Conservation (phyloP, 345 rosid genomes). For the Excoecaria cochinchinensis region DNA sequence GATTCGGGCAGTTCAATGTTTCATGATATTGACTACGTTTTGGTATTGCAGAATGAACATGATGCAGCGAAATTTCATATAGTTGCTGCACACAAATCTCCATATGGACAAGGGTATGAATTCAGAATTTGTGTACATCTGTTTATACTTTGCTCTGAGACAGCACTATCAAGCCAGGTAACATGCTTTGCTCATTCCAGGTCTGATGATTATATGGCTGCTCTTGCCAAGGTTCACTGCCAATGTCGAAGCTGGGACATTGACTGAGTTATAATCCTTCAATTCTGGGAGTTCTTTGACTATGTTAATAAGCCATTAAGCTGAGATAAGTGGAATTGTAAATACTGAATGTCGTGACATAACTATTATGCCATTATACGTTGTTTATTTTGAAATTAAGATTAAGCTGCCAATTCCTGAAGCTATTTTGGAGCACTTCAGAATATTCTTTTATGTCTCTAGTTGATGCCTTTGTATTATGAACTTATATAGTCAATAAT, state of each 20-base stretch:
- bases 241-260: slow-evolving; percentile 64
- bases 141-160: background rate
- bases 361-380: no score
- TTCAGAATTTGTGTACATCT: background rate
- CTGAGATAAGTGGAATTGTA: no score
- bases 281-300: background rate
- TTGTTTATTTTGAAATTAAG: background rate
- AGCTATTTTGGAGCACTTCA: background rate
- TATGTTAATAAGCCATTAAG: no score
- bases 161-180: background rate
- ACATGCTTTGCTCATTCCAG: slow-evolving; percentile 38
- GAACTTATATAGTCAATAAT: no score
- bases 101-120: slow-evolving; percentile 73
- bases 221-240: slow-evolving; percentile 83
- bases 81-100: slow-evolving; percentile 55
- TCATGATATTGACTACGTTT: background rate
- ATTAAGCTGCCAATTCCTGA: no score
- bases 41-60: slow-evolving; percentile 50
- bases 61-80: slow-evolving; percentile 66
- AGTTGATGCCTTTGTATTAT: background rate
- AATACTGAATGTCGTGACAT: no score
- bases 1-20: no score
- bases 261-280: slow-evolving; percentile 15
- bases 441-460: background rate
- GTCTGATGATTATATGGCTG: slow-evolving; percentile 85